phyloP scores from a whole-genome alignment of 305 asterid species.

The Fraxinus latifolia region DNA sequence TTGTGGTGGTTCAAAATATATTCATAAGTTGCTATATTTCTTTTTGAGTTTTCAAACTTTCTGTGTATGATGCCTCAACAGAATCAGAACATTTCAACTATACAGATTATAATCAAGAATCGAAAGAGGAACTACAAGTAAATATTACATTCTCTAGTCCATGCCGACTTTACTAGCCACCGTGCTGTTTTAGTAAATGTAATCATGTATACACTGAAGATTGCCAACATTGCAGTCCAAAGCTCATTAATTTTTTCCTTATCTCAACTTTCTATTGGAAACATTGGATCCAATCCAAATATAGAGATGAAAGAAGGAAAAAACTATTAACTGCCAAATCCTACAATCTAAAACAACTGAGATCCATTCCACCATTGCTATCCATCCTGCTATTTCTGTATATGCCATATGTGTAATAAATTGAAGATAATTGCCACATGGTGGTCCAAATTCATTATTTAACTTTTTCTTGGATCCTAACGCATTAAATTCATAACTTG shows the following conservation, averaged over 20 bases:
- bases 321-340: neutral
- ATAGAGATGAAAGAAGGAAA: neutral
- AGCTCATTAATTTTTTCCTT: neutral
- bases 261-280: neutral
- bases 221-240: neutral
- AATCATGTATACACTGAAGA: neutral
- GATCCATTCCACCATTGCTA: neutral
- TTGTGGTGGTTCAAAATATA: neutral
- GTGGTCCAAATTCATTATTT: neutral
- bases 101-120: neutral
- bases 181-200: slow-evolving; percentile 17
- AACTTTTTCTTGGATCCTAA: neutral
- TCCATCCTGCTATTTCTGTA: neutral
- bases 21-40: neutral
- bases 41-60: neutral
- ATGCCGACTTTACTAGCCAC: slow-evolving; percentile 16
- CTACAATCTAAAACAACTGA: neutral
- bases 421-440: neutral
- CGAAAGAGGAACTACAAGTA: neutral
- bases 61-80: neutral
- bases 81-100: neutral
- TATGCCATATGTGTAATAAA: neutral
- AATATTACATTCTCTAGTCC: neutral
- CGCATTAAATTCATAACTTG: neutral
- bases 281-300: neutral